Evolutionary conservation across 192 early-diverging fungal genomes (phyloP), one percentile per base, ranked within the genome.

Genomic region (Spinellus fusiger): DNA sequence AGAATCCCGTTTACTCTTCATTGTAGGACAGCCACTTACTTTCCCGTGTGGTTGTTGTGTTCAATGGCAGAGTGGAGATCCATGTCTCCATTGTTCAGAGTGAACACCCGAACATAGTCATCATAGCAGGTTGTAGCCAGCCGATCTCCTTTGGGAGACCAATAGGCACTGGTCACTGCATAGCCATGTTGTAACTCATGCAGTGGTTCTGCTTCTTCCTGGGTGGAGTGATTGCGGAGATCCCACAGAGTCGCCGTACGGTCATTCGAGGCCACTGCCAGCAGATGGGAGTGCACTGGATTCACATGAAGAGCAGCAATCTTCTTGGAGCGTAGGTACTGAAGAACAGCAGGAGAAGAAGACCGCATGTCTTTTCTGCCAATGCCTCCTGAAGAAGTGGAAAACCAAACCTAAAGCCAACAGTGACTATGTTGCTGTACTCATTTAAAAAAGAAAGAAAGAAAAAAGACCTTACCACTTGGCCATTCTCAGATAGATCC

Each of bases 31-130:
- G 16, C n/a, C n/a, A 23, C 50, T 53, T 62, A 70, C 68, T 69
- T 77, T 37, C 85, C 83, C 10, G 79, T 83, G 13, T 83, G 76
- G 60, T 84, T 86, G 53, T 87, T 83, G 56, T 88, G 85, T 7
- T 33, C 58, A 54, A 88, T 75, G 6, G 56, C 50, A 34, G 25
- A 20, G 15, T 68, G 34, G 3, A 68, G 33, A 8, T 51, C 25
- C 18, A 56, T 48, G 18, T 57, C 37, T 1, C 35, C 32, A 1
- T 61, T 40, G 16, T 48, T 23, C 20, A 61, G 22, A 15, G 34
- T 48, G 52, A 79, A 81, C 26, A 86, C 47, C 5, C 81, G 73
- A 31, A 87, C 52, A 23, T 73, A 66, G 59, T 87, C 75, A 56
- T 88, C 85, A 68, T 81, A 88, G 0, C 64, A 72, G 0, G 82